Conservation (phyloP, 2,329 filamentous ascomycete species). For the Chaetomiaceae sp. region DNA sequence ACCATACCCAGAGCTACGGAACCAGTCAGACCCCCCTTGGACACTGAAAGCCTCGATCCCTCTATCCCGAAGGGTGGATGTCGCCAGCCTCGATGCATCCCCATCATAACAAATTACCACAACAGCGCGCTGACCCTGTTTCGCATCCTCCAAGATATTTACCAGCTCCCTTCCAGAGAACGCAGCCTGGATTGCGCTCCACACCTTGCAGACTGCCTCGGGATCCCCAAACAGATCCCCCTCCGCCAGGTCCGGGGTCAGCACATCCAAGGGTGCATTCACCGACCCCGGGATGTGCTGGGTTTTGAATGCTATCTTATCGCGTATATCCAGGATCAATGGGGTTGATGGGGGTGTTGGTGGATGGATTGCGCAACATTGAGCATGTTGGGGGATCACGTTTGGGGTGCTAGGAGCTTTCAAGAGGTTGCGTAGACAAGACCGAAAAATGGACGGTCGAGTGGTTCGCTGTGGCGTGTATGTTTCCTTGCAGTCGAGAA, state of each 20-base stretch:
- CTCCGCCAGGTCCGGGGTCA: background rate
- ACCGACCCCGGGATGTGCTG: background rate
- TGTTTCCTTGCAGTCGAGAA: background rate
- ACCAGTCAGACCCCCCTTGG: too few relatives aligned
- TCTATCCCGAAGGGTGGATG: background rate
- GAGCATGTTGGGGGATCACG: background rate
- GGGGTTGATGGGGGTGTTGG: background rate
- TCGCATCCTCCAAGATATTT: background rate
- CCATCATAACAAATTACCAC: conserved; percentile 4
- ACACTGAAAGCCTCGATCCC: conserved; percentile 6
- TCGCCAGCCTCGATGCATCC: conserved; percentile 1
- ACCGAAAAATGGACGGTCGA: background rate
- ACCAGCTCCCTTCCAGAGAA: background rate
- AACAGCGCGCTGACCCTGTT: background rate
- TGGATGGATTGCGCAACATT: background rate
- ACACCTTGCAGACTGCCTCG: background rate
- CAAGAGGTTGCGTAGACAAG: background rate
- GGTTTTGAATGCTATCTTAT: background rate
- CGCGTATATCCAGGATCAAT: background rate
- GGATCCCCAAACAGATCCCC: conserved; percentile 2
- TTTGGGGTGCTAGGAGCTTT: background rate
- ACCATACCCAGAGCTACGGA: too few relatives aligned
- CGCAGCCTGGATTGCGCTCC: background rate
- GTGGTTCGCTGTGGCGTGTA: background rate
- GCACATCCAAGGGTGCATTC: background rate